These are phyloP conservation scores for Tilletia indica DNA, from an alignment of 1,284 basidiomycete species.

Conservation along the genomic window DNA sequence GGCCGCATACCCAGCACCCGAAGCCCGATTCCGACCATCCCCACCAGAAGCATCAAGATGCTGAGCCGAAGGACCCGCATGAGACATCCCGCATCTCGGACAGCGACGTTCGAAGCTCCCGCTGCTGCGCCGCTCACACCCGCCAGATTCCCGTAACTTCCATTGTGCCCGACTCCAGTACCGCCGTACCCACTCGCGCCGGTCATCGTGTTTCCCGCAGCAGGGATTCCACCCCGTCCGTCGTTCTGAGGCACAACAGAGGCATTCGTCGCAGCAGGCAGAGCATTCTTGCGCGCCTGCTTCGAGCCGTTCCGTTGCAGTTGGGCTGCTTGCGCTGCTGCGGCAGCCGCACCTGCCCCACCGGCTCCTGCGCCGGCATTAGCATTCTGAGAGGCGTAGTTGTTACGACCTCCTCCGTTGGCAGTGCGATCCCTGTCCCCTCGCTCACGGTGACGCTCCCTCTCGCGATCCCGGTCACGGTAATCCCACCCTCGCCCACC, in stretches of 20 bases:
- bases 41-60: slow-evolving; percentile 29
- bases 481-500: slow-evolving; percentile 89
- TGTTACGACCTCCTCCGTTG: slow-evolving; percentile 1
- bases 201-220: slow-evolving; percentile 1
- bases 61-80: slow-evolving; percentile 22
- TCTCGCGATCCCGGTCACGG: slow-evolving; percentile 50
- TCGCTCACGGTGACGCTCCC: slow-evolving; percentile 41
- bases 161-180: slow-evolving; percentile 36
- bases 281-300: slow-evolving; percentile 43
- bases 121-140: slow-evolving; percentile 27
- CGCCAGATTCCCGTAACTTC: slow-evolving; percentile 32
- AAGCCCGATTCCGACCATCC: slow-evolving; percentile 8
- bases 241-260: slow-evolving; percentile 1
- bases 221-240: neutral
- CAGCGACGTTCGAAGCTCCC: slow-evolving; percentile 46
- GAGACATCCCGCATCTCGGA: slow-evolving; percentile 38
- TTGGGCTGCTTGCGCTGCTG: slow-evolving; percentile 28
- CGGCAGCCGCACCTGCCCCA: neutral
- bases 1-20: slow-evolving; percentile 18
- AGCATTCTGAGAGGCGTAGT: slow-evolving; percentile 25
- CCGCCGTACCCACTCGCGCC: slow-evolving; percentile 12
- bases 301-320: slow-evolving; percentile 42
- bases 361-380: slow-evolving; percentile 21
- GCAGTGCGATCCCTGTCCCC: slow-evolving; percentile 22
- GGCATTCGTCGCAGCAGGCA: slow-evolving; percentile 23